Base-by-base conservation (phyloP, 2,329 filamentous ascomycete genomes). In the Pseudogymnoascus verrucosus region DNA sequence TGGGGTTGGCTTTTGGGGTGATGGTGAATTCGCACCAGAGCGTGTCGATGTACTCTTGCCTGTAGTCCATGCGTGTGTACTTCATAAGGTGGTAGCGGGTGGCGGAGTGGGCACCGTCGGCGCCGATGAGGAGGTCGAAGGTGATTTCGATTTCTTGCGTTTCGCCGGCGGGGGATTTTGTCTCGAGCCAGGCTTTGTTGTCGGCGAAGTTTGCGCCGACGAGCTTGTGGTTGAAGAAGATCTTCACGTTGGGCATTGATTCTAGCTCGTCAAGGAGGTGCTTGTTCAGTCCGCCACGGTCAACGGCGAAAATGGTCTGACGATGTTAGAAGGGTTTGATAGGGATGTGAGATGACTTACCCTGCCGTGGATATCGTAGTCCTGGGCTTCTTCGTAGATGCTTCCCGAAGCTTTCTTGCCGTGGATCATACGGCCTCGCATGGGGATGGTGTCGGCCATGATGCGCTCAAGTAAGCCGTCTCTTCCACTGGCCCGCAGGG, bases 341-440 rank as follows among this genome's bases (percentile, higher is more conserved):
- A 16, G n/a, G 1, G 47, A 4, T 4, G 34, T n/a, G 2, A 44
- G 39, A 2, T 4, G 62, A 72, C 82, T 72, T 80, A 96, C 91
- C 74, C 91, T 84, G 65, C 93, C 93, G 69, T 95, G 89, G 8
- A 90, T 82, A 75, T 99, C 95, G 74, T 99, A 99, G 66, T 88
- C 84, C 76, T 99, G 95, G n/a, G 90, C 79, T 65, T 87, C 84
- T 71, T 93, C 87, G 70, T 87, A 90, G 57, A 96, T 76, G 23
- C 84, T 76, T 4, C 91, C 90, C 16, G 82, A 78, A 7, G 83
- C 79, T 19, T 80, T 79, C 70, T 79, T 81, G 36, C 91, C 86
- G 73, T 99, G 95, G 67, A 99, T 96, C 95, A 99, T 99, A 26
- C 95, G 90, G 11, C 93, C 95, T 74, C 89, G 82, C 92, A 99